phyloP scores from a whole-genome alignment of 2,329 filamentous ascomycete species.

The Cadophora luteo-olivacea region DNA sequence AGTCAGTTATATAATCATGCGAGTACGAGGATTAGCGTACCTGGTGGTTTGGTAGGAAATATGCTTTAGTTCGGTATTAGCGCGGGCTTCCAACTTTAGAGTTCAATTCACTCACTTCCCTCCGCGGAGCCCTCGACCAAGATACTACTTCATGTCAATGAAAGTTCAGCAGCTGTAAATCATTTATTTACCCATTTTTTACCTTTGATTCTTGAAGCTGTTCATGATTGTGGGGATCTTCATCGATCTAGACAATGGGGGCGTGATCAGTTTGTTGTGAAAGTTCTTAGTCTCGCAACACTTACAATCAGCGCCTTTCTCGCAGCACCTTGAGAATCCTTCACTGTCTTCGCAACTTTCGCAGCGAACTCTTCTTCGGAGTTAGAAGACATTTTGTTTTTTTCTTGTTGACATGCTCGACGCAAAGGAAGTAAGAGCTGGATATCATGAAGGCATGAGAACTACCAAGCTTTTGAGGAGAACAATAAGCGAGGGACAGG shows the following conservation, averaged over 20 bases:
- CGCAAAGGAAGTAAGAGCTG: neutral
- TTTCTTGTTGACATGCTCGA: neutral
- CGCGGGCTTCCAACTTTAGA: neutral
- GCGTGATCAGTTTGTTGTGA: neutral
- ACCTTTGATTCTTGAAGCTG: neutral
- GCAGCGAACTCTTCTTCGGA: neutral
- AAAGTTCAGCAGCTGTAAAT: neutral
- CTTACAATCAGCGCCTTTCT: neutral
- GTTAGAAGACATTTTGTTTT: neutral
- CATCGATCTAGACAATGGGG: neutral
- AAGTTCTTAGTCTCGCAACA: neutral
- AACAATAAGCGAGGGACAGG: constrained; percentile 1
- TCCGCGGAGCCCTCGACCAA: neutral
- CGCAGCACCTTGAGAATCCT: constrained; percentile 3
- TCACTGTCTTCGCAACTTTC: constrained; percentile 1
- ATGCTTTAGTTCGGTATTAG: neutral
- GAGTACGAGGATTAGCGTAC: neutral
- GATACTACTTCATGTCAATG: neutral
- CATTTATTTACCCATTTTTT: neutral
- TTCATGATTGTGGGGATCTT: neutral
- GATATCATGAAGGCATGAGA: neutral
- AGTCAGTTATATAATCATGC: neutral
- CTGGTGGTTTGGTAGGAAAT: neutral
- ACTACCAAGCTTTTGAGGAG: neutral
- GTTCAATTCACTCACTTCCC: neutral